A percentile compares a stretch with the other conserved stretches of the same genome.
These are phyloP conservation scores for Nitzschia inconspicua DNA, from an alignment of 108 stramenopile genomes.

Conservation along the genomic window DNA sequence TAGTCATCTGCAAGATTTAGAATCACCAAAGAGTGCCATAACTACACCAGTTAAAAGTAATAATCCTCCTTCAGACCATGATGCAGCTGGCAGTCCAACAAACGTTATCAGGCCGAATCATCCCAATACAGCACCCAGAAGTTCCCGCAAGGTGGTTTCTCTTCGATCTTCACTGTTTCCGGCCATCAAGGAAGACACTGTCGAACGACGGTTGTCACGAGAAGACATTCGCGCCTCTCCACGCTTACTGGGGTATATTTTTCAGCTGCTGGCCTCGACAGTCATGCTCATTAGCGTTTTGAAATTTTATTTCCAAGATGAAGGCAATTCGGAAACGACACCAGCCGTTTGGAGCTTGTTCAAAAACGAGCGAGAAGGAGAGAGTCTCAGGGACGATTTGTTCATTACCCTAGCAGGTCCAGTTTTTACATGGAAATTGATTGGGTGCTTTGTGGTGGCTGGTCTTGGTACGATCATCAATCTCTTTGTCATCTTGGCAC, in stretches of 20 bases:
- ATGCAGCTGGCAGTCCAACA: too few relatives aligned
- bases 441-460: constrained; percentile 29
- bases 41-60: too few relatives aligned
- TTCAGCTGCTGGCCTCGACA: constrained; percentile 33
- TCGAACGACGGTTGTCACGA: constrained; percentile 18
- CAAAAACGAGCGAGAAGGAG: not conserved
- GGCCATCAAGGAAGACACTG: not conserved
- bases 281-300: constrained; percentile 42
- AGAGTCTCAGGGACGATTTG: not conserved
- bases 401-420: constrained; percentile 8
- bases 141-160: constrained; percentile 9
- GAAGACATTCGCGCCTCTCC: constrained; percentile 53
- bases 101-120: too few relatives aligned
- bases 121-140: too few relatives aligned
- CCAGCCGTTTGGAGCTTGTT: constrained; percentile 1
- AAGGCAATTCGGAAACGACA: not conserved
- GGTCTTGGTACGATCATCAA: constrained; percentile 12
- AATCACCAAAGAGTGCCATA: too few relatives aligned
- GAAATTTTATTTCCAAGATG: constrained; percentile 25
- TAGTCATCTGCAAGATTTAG: too few relatives aligned
- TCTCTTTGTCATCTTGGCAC: constrained; percentile 32
- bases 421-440: constrained; percentile 43
- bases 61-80: too few relatives aligned
- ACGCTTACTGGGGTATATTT: constrained; percentile 49
- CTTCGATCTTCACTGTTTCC: constrained; percentile 27